Conservation (phyloP, 208 protist species). For the Wallacemonas sp. region DNA sequence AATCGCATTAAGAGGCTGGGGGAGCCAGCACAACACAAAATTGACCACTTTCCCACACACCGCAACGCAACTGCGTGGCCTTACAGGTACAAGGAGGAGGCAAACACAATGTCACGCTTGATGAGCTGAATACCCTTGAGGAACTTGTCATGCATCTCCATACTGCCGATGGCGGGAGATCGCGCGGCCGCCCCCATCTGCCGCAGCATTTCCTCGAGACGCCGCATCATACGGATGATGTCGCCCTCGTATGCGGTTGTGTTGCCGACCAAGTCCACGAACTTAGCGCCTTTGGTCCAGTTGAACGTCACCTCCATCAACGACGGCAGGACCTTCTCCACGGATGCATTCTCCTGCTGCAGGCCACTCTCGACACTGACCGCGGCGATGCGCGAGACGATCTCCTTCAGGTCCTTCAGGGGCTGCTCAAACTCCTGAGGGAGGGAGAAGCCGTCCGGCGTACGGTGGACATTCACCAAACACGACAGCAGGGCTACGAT, state of each 20-base stretch:
- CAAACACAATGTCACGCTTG: conserved; percentile 99
- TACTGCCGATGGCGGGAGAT: conserved; percentile 97
- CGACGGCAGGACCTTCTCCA: conserved; percentile 94
- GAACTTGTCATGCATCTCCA: conserved; percentile 98
- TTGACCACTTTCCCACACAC: too few relatives aligned
- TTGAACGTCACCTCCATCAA: conserved; percentile 96
- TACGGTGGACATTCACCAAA: conserved; percentile 96
- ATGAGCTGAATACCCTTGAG: conserved; percentile 94
- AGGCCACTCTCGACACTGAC: conserved; percentile 93
- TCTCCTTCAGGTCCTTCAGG: conserved; percentile 88
- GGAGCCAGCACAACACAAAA: too few relatives aligned
- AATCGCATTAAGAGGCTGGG: too few relatives aligned
- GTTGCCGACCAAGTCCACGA: conserved; percentile 96
- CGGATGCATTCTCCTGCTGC: conserved; percentile 89
- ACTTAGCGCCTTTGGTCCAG: conserved; percentile 97
- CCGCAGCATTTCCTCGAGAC: conserved; percentile 98
- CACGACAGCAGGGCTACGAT: conserved; percentile 95
- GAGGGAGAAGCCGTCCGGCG: conserved; percentile 84
- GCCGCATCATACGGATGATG: conserved; percentile 97
- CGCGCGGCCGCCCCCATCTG: conserved; percentile 98
- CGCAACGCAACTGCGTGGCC: too few relatives aligned
- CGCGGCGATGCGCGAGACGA: conserved; percentile 90
- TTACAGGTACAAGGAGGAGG: conserved; percentile 97
- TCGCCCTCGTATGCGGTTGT: conserved; percentile 98
- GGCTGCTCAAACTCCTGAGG: conserved; percentile 87